Base-by-base conservation (phyloP, 768 basidiomycete species). In the Tephrocybe sp. region DNA sequence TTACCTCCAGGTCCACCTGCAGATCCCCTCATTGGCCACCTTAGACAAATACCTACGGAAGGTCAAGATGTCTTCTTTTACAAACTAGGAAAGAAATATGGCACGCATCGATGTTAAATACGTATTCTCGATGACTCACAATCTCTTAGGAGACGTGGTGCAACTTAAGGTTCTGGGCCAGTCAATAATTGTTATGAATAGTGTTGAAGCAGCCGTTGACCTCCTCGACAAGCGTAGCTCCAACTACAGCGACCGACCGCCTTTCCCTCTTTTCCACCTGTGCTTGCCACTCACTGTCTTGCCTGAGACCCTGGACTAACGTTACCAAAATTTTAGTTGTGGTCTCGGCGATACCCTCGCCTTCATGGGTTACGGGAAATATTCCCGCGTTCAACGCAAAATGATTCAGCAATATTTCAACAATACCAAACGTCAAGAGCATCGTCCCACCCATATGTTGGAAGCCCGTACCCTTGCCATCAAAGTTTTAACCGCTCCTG, bases 161-260 rank as follows among this genome's bases (percentile, higher is more conserved):
- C 48, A 51, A 12, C 26, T 63, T 28, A 30, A 44, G 7, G 24
- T 67, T 6, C 50, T 69, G 1, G 67, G 69, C 8, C 59, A 54
- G 16, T 57, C 59, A 16, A 50, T 64, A 18, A 48, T 66, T 5
- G 40, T 66, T 11, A 39, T 66, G 27, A 60, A 64, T 28, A 61
- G 60, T 21, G 38, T 50, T 2, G 39, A 65, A 57, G 60, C 59
- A 5, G 64, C 64, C 2, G 45, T 56, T 13, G 66, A 68, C 27
- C 60, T 68, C 11, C 54, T 68, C 7, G 62, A 64, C 13, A 65
- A 63, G 35, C 54, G 57, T 24, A 57, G 65, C 19, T 47, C 55
- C 5, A 62, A 54, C 2, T 65, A 66, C 55, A 68, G 70, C 11
- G 48, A 61, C 31, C 49, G 59, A n/a, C 62, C 58, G 6, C 25